Base-by-base conservation (phyloP, 768 basidiomycete species). In the Auriscalpium microsporum region DNA sequence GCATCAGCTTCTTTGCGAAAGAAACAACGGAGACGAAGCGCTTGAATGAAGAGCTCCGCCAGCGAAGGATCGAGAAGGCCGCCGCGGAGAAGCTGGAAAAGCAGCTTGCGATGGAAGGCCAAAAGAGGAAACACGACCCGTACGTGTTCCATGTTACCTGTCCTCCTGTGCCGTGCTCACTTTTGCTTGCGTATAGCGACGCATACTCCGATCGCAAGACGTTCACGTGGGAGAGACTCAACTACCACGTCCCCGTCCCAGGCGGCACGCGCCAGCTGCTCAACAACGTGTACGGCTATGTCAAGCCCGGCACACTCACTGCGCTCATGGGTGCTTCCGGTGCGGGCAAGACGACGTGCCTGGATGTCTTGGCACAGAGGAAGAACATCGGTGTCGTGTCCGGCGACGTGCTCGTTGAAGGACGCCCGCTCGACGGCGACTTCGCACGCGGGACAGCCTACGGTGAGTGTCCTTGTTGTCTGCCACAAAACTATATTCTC, bases 321-420 rank as follows among this genome's bases (percentile, higher is more conserved):
- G 91, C 91, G 0, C 74, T 94, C 5, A 91, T 94, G 90, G 91
- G 91, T 58, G 86, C 87, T 14, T 86, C 83, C 55, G 88, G 88
- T 52, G 88, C 88, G 45, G 86, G 81, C 60, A 88, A 80, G 74
- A 91, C 84, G 33, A 94, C 84, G 16, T 92, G 79, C 69, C 78
- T 83, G 45, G 84, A 83, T 71, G 93, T 82, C 58, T 73, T 87
- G 17, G 87, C 86, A 14, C 86, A 88, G 58, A 75, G 86, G 53
- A 84, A 86, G 64, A 87, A 84, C 55, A 83, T 85, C 42, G 86
- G 86, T 64, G 77, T 88, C 35, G 70, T 89, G 28, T 60, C 75
- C 35, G 86, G 86, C 1, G 80, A 84, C 56, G 65, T 85, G 63
- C 66, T 88, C 59, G 80, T 90, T 54, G 79, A 87, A 67, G 80